Evolutionary conservation across 176 grass and related monocot genomes (phyloP).

Genomic region (Rhipidocladum racemiflorum): DNA sequence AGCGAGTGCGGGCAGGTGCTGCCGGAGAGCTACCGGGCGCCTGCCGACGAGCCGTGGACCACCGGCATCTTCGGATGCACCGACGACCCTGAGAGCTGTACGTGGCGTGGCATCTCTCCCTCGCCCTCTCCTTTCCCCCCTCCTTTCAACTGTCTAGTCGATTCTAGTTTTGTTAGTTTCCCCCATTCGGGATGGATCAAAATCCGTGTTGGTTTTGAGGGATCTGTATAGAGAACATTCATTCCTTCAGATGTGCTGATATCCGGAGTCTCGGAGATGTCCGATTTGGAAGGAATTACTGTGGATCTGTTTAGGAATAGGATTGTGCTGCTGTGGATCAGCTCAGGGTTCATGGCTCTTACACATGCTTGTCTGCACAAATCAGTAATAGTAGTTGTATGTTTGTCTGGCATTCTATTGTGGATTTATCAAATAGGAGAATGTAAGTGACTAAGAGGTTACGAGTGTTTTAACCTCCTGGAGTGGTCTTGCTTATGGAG

Average conservation of each 20-base stretch:
- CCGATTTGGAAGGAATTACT: background rate
- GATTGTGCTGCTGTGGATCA: background rate
- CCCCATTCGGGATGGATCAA: background rate
- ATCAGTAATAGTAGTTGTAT: background rate
- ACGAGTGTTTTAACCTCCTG: background rate
- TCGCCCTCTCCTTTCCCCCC: background rate
- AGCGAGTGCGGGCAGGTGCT: constrained; percentile 49
- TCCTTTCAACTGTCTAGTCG: background rate
- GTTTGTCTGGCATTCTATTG: background rate
- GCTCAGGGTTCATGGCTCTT: background rate
- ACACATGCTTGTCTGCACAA: background rate
- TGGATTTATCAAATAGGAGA: background rate
- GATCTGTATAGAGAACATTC: background rate
- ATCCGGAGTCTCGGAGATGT: background rate
- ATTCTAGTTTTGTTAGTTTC: background rate
- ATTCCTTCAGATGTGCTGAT: background rate
- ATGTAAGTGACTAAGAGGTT: background rate
- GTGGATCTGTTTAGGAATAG: background rate
- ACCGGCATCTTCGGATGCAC: constrained; percentile 60
- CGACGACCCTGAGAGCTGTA: constrained; percentile 71
- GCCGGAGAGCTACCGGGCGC: constrained; percentile 47
- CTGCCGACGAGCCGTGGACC: constrained; percentile 65
- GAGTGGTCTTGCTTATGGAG: background rate
- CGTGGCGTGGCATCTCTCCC: background rate
- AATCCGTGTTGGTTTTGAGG: background rate